Base-by-base conservation (phyloP, 306 rosid genomes). In the Clitoria ternatea region DNA sequence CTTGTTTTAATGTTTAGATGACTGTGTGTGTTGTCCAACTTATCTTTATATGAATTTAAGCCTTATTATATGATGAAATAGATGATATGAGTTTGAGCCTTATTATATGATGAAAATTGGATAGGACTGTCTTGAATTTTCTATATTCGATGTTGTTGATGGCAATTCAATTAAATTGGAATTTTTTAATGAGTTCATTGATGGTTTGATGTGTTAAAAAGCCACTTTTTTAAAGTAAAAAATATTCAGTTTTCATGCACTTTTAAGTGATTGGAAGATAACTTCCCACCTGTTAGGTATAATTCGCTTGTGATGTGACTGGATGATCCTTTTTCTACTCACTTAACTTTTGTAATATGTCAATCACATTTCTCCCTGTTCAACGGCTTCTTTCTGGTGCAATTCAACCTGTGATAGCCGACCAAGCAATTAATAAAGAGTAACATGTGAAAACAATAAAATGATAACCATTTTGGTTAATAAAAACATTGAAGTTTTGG, bases 281-380 rank as follows among this genome's bases (percentile, higher is more conserved):
- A 70, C 60, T 37, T 19, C 18, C 69, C 35, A 75, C 47, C 84
- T 74, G 61, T 69, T 55, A 18, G 64, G 52, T 75, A 19, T 27
- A 30, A 63, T 75, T 79, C 77, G 74, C 36, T 39, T 39, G 33
- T 70, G 80, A 63, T 70, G 60, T 69, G 64, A 74, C 69, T 69
- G 49, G 54, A 35, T 43, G 72, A 17, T 43, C 20, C 54, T 18
- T 52, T 19, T 33, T 53, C 45, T 54, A n/a, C 32, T 19, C 37
- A 15, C 35, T 79, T 55, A 47, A 53, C 39, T 61, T 52, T 33
- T 43, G 20, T 80, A 62, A 17, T 26, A 24, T 56, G 63, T 26
- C 57, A 53, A 45, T 68, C 33, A 42, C 73, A 35, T 55, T 43
- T 7, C 27, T 43, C 23, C 26, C 40, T 19, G 60, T 47, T 72